Base-by-base conservation (phyloP, 495 filamentous ascomycete species). In the Talaromyces wortmannii region DNA sequence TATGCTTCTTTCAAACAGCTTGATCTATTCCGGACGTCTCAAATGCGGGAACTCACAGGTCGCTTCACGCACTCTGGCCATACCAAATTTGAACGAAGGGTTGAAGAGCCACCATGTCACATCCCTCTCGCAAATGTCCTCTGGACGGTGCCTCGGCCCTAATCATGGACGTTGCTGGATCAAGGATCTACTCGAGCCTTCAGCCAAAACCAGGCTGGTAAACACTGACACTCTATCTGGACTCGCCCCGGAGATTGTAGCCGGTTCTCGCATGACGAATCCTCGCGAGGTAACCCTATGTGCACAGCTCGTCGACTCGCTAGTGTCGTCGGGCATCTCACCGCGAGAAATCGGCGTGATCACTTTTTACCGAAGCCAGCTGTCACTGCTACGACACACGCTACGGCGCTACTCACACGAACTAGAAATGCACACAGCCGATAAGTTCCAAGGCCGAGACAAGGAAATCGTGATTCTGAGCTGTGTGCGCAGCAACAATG, bases 361-460 rank as follows among this genome's bases (percentile, higher is more conserved):
- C 66, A 95, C 94, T n/a, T 89, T 96, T 67, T 98, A 98, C 73
- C 89, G 92, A 58, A 92, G 89, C 31, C 94, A 98, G 66, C 86
- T 98, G 0, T 76, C 81, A 0, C 66, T 86, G 11, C 72, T 87
- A 12, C 76, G 77, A 47, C 82, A 83, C 33, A 75, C 69, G 23
- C 69, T 84, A 47, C 76, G 79, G 23, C 75, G 67, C 45, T 62
- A 73, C 57, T 59, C 70, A 4, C 69, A 79, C 7, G 80, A 74
- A 1, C 82, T 98, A 11, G 94, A 98, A 68, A 90, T 97, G 81
- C 90, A 97, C 69, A 97, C 94, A 0, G 89, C 94, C 5, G 94
- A 98, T 63, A 89, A 90, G 52, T 98, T 96, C 69, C 94, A 98
- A 67, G 94, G 94, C 5, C 80, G 94, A 2, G 94, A 98, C 67